Evolutionary conservation across 805 yeast genomes (phyloP).

Genomic region (Wickerhamiella azyma): DNA sequence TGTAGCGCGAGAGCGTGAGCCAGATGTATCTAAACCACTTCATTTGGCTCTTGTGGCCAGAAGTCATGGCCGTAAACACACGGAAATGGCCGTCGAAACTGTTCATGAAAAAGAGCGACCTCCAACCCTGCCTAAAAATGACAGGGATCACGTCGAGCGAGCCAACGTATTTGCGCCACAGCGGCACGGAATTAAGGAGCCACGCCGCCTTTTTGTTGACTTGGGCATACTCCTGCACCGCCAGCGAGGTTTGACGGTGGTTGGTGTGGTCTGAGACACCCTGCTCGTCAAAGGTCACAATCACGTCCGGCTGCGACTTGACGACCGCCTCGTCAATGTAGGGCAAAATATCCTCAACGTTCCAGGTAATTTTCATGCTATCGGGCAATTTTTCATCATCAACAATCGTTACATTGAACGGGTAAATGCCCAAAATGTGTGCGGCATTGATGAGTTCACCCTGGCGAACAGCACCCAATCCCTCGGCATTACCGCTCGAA

Average conservation of each 20-base stretch:
- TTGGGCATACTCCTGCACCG: conserved; percentile 14
- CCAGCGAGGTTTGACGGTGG: conserved; percentile 35
- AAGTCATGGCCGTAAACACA: conserved; percentile 54
- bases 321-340: conserved; percentile 26
- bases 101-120: conserved; percentile 7
- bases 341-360: not conserved
- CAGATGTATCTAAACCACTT: conserved; percentile 91
- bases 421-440: conserved; percentile 36
- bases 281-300: conserved; percentile 64
- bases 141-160: conserved; percentile 21
- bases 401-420: conserved; percentile 32
- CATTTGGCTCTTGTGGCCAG: conserved; percentile 80
- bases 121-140: conserved; percentile 17
- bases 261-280: conserved; percentile 88
- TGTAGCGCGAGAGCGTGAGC: conserved; percentile 64
- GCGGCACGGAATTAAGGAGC: conserved; percentile 24
- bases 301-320: conserved; percentile 23
- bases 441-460: conserved; percentile 48
- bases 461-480: conserved; percentile 50
- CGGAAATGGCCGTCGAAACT: conserved; percentile 15
- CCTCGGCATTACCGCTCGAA: conserved; percentile 65
- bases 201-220: conserved; percentile 9
- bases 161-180: conserved; percentile 27
- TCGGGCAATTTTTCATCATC: conserved; percentile 45
- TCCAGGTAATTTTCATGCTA: conserved; percentile 57